phyloP scores from a whole-genome alignment of 352 stramenopile species.

The Phytophthora cryptogea region DNA sequence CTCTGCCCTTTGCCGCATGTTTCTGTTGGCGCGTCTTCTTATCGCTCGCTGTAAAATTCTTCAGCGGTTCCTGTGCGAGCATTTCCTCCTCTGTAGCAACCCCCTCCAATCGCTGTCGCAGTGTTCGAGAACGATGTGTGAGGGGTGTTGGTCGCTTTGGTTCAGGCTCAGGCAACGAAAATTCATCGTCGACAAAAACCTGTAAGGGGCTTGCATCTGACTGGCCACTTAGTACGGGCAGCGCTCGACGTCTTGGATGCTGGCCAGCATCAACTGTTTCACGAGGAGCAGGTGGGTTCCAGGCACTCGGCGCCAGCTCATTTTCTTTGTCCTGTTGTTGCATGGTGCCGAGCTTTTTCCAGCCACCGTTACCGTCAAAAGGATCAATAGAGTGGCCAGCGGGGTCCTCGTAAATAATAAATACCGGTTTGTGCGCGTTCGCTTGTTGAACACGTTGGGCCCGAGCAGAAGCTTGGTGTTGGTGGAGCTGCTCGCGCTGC shows the following conservation, averaged over 20 bases:
- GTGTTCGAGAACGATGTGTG: slow-evolving; percentile 61
- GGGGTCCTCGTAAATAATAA: slow-evolving; percentile 82
- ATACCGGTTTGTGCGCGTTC: slow-evolving; percentile 84
- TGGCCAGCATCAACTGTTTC: slow-evolving; percentile 1
- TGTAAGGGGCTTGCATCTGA: slow-evolving; percentile 43
- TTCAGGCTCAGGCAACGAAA: slow-evolving; percentile 35
- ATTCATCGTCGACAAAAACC: slow-evolving; percentile 84
- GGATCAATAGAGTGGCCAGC: slow-evolving; percentile 52
- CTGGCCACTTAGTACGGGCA: slow-evolving; percentile 8
- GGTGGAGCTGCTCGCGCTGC: slow-evolving; percentile 61
- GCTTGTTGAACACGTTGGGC: slow-evolving; percentile 59
- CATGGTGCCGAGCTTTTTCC: slow-evolving; percentile 65
- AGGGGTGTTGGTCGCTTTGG: slow-evolving; percentile 33
- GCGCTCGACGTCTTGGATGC: slow-evolving; percentile 9
- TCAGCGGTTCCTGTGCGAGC: slow-evolving; percentile 72
- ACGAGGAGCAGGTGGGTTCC: slow-evolving; percentile 40
- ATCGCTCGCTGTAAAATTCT: slow-evolving; percentile 62
- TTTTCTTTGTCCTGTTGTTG: slow-evolving; percentile 87
- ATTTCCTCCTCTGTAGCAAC: slow-evolving; percentile 76
- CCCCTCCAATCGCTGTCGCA: slow-evolving; percentile 76
- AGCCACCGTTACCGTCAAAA: slow-evolving; percentile 65
- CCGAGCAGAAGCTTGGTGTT: slow-evolving; percentile 62
- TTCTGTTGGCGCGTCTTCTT: slow-evolving; percentile 29
- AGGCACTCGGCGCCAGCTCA: slow-evolving; percentile 49
- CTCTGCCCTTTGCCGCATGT: slow-evolving; percentile 13